Evolutionary conservation across 2,329 filamentous ascomycete species (phyloP), one percentile per base, ranked within the genome.

Genomic region (Parascedosporium putredinis): DNA sequence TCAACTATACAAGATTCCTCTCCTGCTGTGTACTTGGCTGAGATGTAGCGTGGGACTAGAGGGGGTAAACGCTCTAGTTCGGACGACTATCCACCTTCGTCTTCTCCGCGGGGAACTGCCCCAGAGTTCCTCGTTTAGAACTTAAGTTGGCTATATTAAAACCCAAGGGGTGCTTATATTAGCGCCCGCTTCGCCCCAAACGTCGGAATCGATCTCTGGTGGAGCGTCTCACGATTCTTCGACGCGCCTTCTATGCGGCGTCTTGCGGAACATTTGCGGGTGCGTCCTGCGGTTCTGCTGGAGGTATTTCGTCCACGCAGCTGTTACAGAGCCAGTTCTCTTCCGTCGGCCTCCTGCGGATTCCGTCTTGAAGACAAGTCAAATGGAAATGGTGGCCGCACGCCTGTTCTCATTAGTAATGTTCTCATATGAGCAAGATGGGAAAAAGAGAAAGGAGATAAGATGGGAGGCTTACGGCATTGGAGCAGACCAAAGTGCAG

Each of bases 301-400:
- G 6, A 2, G 22, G 10, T 16, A n/a, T 22, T 9, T 25, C 10
- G 23, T 27, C 43, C 4, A 34, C 43, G 25, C 49, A 50, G 22
- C 43, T 27, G 27, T 50, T 46, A 43, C 49, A 50, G 22, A 45
- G 43, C 49, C 49, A 50, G n/a, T 40, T 18, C n/a, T 45, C 49
- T 12, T 27, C 49, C 8, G 27, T 36, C 14, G 44, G 42, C 18
- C 40, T 33, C 31, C 38, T 42, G 10, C 10, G 34, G 16, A 42
- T 22, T 6, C 12, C 31, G n/a, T 40, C 44, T 16, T 34, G 29
- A 10, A 46, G 25, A 31, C 49, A 50, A 2, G 44, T 20, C 7
- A 46, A 22, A 27, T 50, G 49, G 42, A 40, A 50, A 25, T 29
- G 24, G 24, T 25, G 42, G 4, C 18, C 27, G 18, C 49, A 50